Base-by-base conservation (phyloP, 2,329 filamentous ascomycete genomes). In the Fusarium sarcochroum region DNA sequence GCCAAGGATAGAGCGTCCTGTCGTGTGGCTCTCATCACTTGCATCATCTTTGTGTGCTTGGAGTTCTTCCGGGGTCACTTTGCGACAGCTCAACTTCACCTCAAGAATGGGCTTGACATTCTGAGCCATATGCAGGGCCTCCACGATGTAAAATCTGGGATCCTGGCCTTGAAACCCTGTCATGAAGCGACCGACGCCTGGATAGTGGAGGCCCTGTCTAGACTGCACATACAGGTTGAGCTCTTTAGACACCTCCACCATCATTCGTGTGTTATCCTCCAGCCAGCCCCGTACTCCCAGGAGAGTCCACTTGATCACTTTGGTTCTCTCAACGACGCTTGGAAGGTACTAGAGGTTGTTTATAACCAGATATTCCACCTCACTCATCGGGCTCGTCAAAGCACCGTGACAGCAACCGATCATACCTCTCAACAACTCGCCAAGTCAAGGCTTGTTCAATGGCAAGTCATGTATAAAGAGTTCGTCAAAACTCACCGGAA, bases 161-260 rank as follows among this genome's bases (percentile, higher is more conserved):
- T 60, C 11, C 42, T 73, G 15, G 35, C 50, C 5, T 6, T 71
- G 15, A 61, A 63, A 20, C 40, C 59, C 13, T 58, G 46, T 3
- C 59, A 27, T 5, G 76, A 79, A 6, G 74, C 74, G 1, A 69
- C 77, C 1, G 82, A 86, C 44, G 76, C 80, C 38, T 82, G 79
- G 75, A 80, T 86, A 17, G 63, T 80, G 5, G 81, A 84, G 58
- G 78, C 76, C 3, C 82, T 86, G 32, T 71, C 74, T 1, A 72
- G 76, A 25, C 63, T 78, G 6, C 72, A 76, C 37, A 54, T 78
- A 4, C 74, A 76, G 56, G 54, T 71, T 14, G 68, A 71, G n/a
- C 68, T 77, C 6, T 70, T 75, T 20, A 60, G 62, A 40, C 50
- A 66, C 15, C 64, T 64, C 7, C 64, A 67, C 10, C 59, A 58